Evolutionary conservation across 129 eudicot species (phyloP), one percentile per base, ranked within the genome.

Genomic region (Tagetes patula): DNA sequence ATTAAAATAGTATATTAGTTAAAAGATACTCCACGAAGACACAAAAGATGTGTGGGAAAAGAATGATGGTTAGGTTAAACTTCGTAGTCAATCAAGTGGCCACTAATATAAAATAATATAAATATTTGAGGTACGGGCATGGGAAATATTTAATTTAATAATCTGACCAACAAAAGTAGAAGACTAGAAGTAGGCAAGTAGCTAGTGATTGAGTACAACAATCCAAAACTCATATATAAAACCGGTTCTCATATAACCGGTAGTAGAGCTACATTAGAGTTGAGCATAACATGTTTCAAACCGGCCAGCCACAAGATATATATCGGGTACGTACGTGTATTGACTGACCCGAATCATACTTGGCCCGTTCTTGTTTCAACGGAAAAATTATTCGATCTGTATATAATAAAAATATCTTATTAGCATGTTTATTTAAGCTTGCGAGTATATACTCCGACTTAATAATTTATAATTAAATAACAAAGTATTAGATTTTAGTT

Each of bases 21-120:
- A 50, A 70, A 38, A 38, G 33, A 36, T 70, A 50, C 49, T 14
- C 33, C 12, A 36, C 47, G 36, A 38, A 62, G 20, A 6, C 27
- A 20, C 27, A 20, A 20, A 20, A 60, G 34, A 61, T 12, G 32
- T 61, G 30, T 10, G 0, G 30, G 75, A 71, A 71, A 55, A 41
- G 66, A 71, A 71, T 71, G 52, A 53, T 71, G 75, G 75, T 71
- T 71, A 71, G 75, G 75, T 71, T 54, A 71, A 55, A 71, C 75
- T 20, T 71, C 75, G 31, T 55, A 54, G 41, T 71, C 75, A 71
- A 71, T 71, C 65, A 71, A 71, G 31, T 55, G 66, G 53, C 41
- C 65, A 14, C 65, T 54, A 30, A 70, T 39, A 64, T 8, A 66
- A 66, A 41, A 41, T n/a, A 10, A 27, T 56, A 55, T 55, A 2